Percentiles rank a stretch among this genome's conserved stretches.
phyloP scores from a whole-genome alignment of 495 filamentous ascomycete species.

The Neurospora sp. region DNA sequence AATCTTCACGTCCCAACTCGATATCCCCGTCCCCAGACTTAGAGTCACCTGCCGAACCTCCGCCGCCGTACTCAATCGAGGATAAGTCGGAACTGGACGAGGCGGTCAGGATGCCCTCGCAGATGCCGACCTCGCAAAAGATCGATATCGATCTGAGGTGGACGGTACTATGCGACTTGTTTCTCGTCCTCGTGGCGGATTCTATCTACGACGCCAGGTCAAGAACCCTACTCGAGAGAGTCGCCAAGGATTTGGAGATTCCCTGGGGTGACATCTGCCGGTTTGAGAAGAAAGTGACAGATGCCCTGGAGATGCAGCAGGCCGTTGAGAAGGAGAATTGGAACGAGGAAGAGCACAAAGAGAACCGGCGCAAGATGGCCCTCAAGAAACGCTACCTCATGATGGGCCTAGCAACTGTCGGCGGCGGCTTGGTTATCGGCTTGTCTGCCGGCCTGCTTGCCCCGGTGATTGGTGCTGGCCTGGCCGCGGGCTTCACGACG shows the following conservation, averaged over 20 bases:
- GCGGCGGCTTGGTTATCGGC: constrained; percentile 91
- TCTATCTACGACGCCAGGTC: constrained; percentile 89
- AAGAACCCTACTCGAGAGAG: constrained; percentile 71
- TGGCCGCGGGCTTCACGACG: constrained; percentile 90
- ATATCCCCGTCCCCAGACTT: constrained; percentile 14
- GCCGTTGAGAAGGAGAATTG: constrained; percentile 87
- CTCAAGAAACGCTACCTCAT: constrained; percentile 77
- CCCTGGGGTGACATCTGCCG: constrained; percentile 89
- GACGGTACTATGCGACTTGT: constrained; percentile 96
- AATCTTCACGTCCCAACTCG: constrained; percentile 13
- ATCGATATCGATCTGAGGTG: constrained; percentile 95
- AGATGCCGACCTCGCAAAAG: constrained; percentile 68
- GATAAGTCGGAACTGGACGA: constrained; percentile 60
- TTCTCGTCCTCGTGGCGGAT: constrained; percentile 90
- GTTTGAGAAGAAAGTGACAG: constrained; percentile 96
- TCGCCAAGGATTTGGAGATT: constrained; percentile 68
- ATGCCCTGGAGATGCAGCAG: constrained; percentile 96
- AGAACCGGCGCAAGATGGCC: constrained; percentile 68
- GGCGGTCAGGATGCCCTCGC: constrained; percentile 62
- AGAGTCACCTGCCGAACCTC: constrained; percentile 39
- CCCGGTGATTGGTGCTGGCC: constrained; percentile 87
- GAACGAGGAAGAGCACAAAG: constrained; percentile 94
- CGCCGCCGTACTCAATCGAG: constrained; percentile 63
- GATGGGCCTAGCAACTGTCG: constrained; percentile 96
- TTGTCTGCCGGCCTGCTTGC: constrained; percentile 86